Evolutionary conservation across 768 basidiomycete genomes (phyloP), one percentile per base, ranked within the genome.

Genomic region (Hygrocybe punicea): DNA sequence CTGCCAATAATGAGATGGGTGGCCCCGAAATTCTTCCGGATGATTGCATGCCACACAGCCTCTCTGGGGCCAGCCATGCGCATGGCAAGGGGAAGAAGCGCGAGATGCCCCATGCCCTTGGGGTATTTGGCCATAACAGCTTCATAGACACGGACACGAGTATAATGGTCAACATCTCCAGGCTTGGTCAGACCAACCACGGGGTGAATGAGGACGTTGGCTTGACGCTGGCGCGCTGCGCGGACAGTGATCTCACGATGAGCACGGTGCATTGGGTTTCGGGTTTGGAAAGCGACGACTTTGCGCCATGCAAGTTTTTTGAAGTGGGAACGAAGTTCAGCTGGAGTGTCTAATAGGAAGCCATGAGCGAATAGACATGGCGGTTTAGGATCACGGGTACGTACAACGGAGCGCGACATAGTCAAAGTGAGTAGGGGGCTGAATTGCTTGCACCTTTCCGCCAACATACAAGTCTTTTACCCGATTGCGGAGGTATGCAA

Each of bases 251-350:
- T 83, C 70, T 99, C 97, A 53, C 97, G 88, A 71, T 99, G 97
- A 14, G 97, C 97, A 55, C 97, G 85, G 72, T 99, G 97, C 97
- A 99, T 99, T 1, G 97, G 97, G 77, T 99, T 99, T 58, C 97
- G 86, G 16, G 95, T 97, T 73, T 96, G 94, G 85, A 99, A 99
- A 13, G 95, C 97, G 62, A 98, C 96, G 39, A 99, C 93, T 70
- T 90, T 93, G 65, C 85, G 80, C 97, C 97, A 98, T 8, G 97
- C 86, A 59, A 99, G 80, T 72, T 98, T 99, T 71, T 89, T 89
- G 79, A 99, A 99, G 71, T 96, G 93, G 1, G 93, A 83, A 49
- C 97, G 89, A 51, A 98, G 81, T 72, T 99, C 94, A 16, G 93
- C 70, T 11, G 97, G 97, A n/a, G 95, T 97, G 72, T 88, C 93